Evolutionary conservation across 2,329 filamentous ascomycete species (phyloP).

Genomic region (Didymella glomerata): DNA sequence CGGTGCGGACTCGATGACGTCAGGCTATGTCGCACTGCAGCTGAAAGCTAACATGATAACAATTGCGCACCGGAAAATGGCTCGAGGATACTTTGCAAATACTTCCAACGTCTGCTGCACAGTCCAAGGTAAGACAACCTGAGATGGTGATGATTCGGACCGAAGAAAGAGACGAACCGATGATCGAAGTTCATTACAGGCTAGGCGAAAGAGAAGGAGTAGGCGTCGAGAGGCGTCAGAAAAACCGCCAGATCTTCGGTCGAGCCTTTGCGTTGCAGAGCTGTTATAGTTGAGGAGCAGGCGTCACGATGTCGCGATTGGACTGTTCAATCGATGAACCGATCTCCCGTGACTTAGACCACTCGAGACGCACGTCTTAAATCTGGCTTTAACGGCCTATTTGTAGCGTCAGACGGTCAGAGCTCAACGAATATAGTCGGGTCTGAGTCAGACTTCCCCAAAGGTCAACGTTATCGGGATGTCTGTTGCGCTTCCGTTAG

Average conservation of each 20-base stretch:
- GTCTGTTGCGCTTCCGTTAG: neutral
- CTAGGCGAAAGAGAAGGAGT: neutral
- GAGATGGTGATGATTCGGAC: neutral
- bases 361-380: neutral
- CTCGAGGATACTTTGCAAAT: no score
- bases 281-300: neutral
- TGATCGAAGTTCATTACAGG: neutral
- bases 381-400: neutral
- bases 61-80: no score
- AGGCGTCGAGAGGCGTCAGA: neutral
- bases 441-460: no score
- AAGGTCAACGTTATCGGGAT: neutral
- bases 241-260: neutral
- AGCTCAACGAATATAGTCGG: neutral
- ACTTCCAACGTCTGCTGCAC: neutral
- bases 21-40: neutral
- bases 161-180: neutral
- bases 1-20: conserved; percentile 1
- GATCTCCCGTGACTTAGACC: neutral
- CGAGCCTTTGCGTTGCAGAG: neutral
- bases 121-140: neutral
- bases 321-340: neutral
- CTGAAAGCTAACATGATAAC: neutral
- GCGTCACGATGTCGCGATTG: neutral
- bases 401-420: neutral